Conservation (phyloP, 257 asterid species). For the Solanum sitiens region DNA sequence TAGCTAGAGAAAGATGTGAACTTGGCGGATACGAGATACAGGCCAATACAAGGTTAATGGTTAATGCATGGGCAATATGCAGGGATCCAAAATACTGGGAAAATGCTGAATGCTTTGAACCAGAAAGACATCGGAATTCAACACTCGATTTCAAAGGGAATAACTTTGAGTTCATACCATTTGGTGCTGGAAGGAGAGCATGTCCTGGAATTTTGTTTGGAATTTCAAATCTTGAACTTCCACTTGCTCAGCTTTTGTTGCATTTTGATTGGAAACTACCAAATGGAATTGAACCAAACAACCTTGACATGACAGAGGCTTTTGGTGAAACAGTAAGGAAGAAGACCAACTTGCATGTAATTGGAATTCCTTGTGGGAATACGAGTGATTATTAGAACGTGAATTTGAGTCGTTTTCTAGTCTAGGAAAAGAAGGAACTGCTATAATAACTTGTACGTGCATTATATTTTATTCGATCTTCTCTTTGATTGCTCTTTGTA, state of each 20-base stretch:
- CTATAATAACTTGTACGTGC: neutral
- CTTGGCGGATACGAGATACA: conserved; percentile 7
- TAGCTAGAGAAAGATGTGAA: neutral
- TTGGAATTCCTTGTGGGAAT: conserved; percentile 1
- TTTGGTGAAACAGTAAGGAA: conserved; percentile 7
- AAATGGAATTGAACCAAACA: neutral
- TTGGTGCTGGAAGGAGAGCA: conserved; percentile 23
- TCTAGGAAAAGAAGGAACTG: neutral
- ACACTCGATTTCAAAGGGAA: conserved; percentile 15
- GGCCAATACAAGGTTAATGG: conserved; percentile 1
- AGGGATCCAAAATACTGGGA: conserved; percentile 22
- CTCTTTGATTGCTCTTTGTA: neutral
- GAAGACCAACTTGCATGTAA: conserved; percentile 3
- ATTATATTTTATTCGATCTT: neutral
- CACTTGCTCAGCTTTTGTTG: conserved; percentile 17
- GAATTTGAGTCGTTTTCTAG: neutral
- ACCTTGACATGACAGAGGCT: conserved; percentile 19
- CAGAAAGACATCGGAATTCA: conserved; percentile 15
- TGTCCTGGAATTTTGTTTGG: conserved; percentile 24
- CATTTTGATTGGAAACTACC: conserved; percentile 28
- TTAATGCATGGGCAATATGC: conserved; percentile 23
- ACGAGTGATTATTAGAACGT: neutral
- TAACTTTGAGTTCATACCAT: conserved; percentile 15
- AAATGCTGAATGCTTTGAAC: neutral
- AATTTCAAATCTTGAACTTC: conserved; percentile 8